Percentiles rank a stretch among this genome's conserved stretches.
Evolutionary conservation across 306 rosid species (phyloP).

Genomic region (Vigna nakashimae): DNA sequence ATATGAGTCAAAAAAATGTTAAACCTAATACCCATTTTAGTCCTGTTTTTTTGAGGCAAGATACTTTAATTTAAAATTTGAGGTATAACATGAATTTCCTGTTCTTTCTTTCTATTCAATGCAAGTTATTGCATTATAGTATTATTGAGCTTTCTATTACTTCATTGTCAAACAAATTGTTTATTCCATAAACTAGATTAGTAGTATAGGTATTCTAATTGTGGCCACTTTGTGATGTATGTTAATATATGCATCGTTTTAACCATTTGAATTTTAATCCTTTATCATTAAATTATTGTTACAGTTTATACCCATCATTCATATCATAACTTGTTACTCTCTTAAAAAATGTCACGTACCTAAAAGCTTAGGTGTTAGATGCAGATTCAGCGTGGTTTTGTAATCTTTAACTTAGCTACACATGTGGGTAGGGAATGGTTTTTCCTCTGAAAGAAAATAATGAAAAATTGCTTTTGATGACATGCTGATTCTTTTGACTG

Average conservation of each 20-base stretch:
- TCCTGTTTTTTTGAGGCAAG: not conserved
- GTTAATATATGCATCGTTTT: not conserved
- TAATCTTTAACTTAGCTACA: not conserved
- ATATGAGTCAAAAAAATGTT: not conserved
- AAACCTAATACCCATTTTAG: not conserved
- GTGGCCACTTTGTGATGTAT: not conserved
- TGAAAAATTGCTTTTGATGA: not conserved
- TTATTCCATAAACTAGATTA: not conserved
- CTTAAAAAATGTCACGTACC: not conserved
- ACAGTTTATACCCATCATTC: not conserved
- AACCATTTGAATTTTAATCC: not conserved
- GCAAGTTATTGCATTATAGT: conserved; percentile 1
- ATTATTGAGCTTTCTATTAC: not conserved
- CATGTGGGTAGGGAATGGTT: not conserved
- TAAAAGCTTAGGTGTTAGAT: not conserved
- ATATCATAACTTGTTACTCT: not conserved
- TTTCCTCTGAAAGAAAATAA: not conserved
- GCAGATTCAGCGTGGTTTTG: not conserved
- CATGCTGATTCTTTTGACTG: not conserved
- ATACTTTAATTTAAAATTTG: not conserved
- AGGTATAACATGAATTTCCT: not conserved
- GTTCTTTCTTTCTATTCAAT: not conserved
- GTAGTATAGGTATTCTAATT: not conserved
- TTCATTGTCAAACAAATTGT: conserved; percentile 2
- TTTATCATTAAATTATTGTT: not conserved